These are phyloP conservation scores for Labyrinthula sp. DNA, from an alignment of 352 stramenopile genomes.

Conservation along the genomic window DNA sequence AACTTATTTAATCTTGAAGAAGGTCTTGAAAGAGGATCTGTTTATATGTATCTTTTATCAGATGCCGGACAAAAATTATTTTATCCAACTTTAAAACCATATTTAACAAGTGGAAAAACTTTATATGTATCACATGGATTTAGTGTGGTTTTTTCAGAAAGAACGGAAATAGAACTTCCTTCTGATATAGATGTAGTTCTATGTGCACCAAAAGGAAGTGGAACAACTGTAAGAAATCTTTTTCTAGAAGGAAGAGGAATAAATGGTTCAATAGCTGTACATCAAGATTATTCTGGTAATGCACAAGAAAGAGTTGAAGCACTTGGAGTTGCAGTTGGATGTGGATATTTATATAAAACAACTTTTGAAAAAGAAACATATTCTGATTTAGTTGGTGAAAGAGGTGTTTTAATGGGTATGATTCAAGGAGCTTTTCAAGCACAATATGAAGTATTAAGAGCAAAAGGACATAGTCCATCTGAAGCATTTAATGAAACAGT, in stretches of 20 bases:
- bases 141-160: constrained; percentile 28
- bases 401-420: constrained; percentile 30
- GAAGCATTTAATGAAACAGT: constrained; percentile 31
- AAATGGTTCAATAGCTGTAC: constrained; percentile 27
- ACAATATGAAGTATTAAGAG: constrained; percentile 27
- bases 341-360: constrained; percentile 29
- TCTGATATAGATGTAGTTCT: constrained; percentile 29
- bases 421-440: constrained; percentile 26
- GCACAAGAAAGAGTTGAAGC: constrained; percentile 22
- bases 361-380: constrained; percentile 32
- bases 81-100: constrained; percentile 26
- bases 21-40: constrained; percentile 21
- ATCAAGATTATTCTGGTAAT: constrained; percentile 28
- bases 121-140: constrained; percentile 29
- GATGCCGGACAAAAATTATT: constrained; percentile 25
- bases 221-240: constrained; percentile 29
- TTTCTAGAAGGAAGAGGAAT: constrained; percentile 30
- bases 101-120: constrained; percentile 29
- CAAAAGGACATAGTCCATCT: constrained; percentile 19
- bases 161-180: constrained; percentile 18
- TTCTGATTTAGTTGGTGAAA: constrained; percentile 27
- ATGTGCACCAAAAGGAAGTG: constrained; percentile 26
- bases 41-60: constrained; percentile 31
- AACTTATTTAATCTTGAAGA: constrained; percentile 29
- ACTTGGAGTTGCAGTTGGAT: constrained; percentile 25